A percentile compares a stretch with the other conserved stretches of the same genome.
Evolutionary conservation across 169 alveolate species (phyloP).

Genomic region (Plasmodium reichenowi): DNA sequence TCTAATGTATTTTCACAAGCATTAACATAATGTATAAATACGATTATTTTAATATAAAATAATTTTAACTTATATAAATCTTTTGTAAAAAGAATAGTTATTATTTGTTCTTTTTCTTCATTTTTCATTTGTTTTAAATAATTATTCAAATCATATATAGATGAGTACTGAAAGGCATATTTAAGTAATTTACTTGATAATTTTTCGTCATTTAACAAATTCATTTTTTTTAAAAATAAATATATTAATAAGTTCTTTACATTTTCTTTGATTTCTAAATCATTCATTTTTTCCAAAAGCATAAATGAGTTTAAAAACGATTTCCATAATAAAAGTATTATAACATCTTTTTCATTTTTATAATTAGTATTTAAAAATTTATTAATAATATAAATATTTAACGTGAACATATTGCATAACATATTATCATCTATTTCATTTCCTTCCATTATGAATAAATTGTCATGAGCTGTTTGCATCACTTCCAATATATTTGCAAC

Average conservation of each 20-base stretch:
- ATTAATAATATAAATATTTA: constrained; percentile 33
- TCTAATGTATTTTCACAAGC: constrained; percentile 21
- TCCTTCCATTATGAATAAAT: neutral
- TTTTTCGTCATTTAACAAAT: constrained; percentile 47
- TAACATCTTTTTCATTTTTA: constrained; percentile 3
- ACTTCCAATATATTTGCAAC: constrained; percentile 32
- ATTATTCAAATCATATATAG: constrained; percentile 41
- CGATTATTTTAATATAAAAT: constrained; percentile 58
- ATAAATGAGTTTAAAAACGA: constrained; percentile 34
- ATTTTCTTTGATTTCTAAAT: constrained; percentile 17
- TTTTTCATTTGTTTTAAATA: constrained; percentile 39
- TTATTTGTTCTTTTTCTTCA: constrained; percentile 11
- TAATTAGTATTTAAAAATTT: constrained; percentile 24
- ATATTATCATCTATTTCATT: neutral
- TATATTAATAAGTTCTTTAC: constrained; percentile 15
- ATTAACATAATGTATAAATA: constrained; percentile 43
- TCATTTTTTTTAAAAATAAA: constrained; percentile 40
- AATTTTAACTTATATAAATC: constrained; percentile 45
- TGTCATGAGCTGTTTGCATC: constrained; percentile 12
- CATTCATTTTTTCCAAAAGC: constrained; percentile 33
- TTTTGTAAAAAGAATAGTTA: constrained; percentile 3
- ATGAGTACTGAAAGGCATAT: constrained; percentile 28
- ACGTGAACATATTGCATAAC: constrained; percentile 26
- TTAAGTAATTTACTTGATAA: constrained; percentile 40
- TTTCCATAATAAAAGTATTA: constrained; percentile 22